Base-by-base conservation (phyloP, 1,284 basidiomycete genomes). In the Somion occarium region DNA sequence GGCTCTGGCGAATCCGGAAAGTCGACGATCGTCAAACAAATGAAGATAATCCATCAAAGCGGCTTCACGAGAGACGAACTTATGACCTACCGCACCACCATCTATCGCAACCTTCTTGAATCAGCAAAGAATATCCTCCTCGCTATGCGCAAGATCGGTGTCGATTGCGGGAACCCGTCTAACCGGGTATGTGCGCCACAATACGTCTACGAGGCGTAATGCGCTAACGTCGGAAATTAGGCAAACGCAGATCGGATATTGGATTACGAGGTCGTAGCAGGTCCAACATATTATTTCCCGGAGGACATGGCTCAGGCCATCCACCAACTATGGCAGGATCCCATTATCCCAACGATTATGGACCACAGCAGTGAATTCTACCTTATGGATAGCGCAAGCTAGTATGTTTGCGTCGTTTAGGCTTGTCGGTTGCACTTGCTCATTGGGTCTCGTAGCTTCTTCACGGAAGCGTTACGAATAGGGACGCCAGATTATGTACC, bases 41-140 rank as follows among this genome's bases (percentile, higher is more conserved):
- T 98, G 95, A 98, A 97, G 78, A 98, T 98, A 58, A 96, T 98
- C 54, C 93, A 98, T 69, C 93, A 98, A 69, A 88, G 91, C 61
- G 96, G 96, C 5, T 98, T 94, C 72, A 83, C 84, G 0, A 69
- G 71, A 20, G 81, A 91, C 1, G 95, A 98, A 69, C 80, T 95
- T 38, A 72, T 88, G 54, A 76, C 83, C 2, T 97, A 85, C 71
- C 79, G 89, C 37, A 80, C 86, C 1, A 86, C 88, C 18, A 85
- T 98, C 44, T 91, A 94, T 79, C 70, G 90, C 76, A 88, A 88
- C 65, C 82, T 94, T 3, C 73, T 95, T 57, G 93, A 96, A 65
- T 93, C 88, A 2, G 93, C 93, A 0, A 92, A 97, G 65, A 87
- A 90, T 13, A 80, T 98, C 61, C 82, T 96, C 42, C 75, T 88